Base-by-base conservation (phyloP, 768 basidiomycete genomes). In the Tricholoma sp. region DNA sequence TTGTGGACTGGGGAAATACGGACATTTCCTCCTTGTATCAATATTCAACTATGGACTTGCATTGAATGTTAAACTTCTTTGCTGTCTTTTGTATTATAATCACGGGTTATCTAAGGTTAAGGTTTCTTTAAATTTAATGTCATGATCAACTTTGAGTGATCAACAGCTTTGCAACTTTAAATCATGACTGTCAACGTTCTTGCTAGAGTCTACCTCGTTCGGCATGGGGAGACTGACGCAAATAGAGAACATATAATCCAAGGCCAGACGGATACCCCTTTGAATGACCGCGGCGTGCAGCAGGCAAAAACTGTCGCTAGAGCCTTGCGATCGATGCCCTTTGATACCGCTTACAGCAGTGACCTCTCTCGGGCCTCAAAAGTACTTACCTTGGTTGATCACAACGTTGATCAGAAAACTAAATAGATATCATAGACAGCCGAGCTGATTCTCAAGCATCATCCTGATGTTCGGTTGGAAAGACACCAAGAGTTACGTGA, bases 201-300 rank as follows among this genome's bases (percentile, higher is more conserved):
- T 28, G 76, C 78, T 24, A 74, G 75, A 53, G 61, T 91, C 47
- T 88, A 85, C 65, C 71, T 90, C 59, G 78, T 90, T 50, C 83
- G 90, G 42, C 90, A 92, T 61, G 90, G 88, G 17, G 88, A 92
- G 74, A 92, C 90, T 24, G 77, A 83, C 41, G 84, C 79, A 64
- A 91, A 91, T 68, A 70, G 75, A 52, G 69, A 72, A 6, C 73
- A 75, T 24, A 81, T 88, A 55, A 79, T 89, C 45, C 90, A 93
- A 74, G 91, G 91, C 39, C 91, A 93, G 8, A 63, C 82, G 54
- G 86, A 93, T 69, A 85, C 84, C 6, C 59, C 68, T 39, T 75
- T 93, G 64, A 91, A 91, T 61, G 79, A 75, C 13, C 70, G 67
- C 3, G 91, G 91, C 12, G 53, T 76, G 48, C 71, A 72, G 53